A percentile compares a stretch with the other conserved stretches of the same genome.
phyloP scores from a whole-genome alignment of 371 early-diverging fungal species.

The Rhizopus stolonifer region DNA sequence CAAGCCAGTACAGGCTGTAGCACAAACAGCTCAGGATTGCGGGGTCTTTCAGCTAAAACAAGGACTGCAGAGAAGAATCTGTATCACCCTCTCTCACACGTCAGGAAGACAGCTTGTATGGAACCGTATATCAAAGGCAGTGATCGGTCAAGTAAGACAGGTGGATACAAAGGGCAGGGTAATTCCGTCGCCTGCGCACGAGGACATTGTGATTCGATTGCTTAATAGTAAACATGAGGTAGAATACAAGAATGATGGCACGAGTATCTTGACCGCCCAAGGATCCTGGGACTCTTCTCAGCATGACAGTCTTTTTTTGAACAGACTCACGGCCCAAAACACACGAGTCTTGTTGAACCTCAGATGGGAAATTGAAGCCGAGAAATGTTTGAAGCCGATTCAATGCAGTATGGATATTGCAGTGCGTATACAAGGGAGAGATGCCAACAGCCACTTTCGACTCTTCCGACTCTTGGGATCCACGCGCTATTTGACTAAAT shows the following conservation, averaged over 20 bases:
- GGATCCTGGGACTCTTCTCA: conserved; percentile 83
- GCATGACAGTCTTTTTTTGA: conserved; percentile 69
- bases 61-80: conserved; percentile 82
- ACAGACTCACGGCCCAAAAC: conserved; percentile 60
- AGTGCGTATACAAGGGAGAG: conserved; percentile 53
- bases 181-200: conserved; percentile 50
- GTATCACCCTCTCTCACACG: conserved; percentile 68
- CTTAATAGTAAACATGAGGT: conserved; percentile 28
- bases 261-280: conserved; percentile 53
- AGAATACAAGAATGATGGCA: conserved; percentile 57
- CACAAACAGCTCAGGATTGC: conserved; percentile 48
- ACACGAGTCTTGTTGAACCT: conserved; percentile 57
- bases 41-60: conserved; percentile 78
- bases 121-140: conserved; percentile 52
- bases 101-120: conserved; percentile 71
- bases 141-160: conserved; percentile 65
- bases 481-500: conserved; percentile 34
- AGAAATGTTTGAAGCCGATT: conserved; percentile 54
- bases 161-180: conserved; percentile 67
- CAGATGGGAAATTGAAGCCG: conserved; percentile 56
- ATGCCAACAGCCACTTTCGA: conserved; percentile 29
- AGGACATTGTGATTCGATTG: conserved; percentile 50
- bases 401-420: conserved; percentile 62
- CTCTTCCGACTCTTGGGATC: conserved; percentile 37
- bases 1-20: conserved; percentile 66